A percentile compares a stretch with the other conserved stretches of the same genome.
These are phyloP conservation scores for Pachysandra terminalis DNA, from an alignment of 164 flowering plant species.

Conservation along the genomic window DNA sequence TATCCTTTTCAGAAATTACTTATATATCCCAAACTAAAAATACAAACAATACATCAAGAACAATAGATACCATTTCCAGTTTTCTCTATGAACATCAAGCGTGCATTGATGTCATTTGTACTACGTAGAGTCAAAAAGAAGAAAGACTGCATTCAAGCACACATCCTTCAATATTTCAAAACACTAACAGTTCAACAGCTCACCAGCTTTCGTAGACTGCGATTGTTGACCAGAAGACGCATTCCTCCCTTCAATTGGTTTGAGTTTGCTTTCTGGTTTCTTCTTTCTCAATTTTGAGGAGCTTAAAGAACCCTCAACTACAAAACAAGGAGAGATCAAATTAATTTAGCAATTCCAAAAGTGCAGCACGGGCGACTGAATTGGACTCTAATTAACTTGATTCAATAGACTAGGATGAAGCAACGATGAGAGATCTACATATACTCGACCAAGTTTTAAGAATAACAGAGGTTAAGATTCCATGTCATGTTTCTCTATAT, in stretches of 20 bases:
- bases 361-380: too few species aligned
- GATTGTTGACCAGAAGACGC: conserved; percentile 10
- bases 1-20: too few species aligned
- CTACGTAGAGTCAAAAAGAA: too few species aligned
- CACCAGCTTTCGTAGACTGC: conserved; percentile 15
- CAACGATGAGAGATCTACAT: background rate
- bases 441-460: too few species aligned
- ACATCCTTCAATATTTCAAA: background rate
- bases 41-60: too few species aligned
- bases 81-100: too few species aligned
- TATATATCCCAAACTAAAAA: too few species aligned
- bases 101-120: too few species aligned
- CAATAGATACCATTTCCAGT: too few species aligned
- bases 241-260: conserved; percentile 11
- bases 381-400: background rate
- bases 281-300: conserved; percentile 45
- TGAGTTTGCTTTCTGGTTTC: conserved; percentile 21
- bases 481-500: background rate
- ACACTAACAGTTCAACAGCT: conserved; percentile 13
- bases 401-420: too few species aligned
- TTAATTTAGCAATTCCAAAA: background rate
- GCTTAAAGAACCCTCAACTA: conserved; percentile 77
- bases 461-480: too few species aligned
- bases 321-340: conserved; percentile 1
- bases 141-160: too few species aligned